A percentile compares a stretch with the other conserved stretches of the same genome.
These are phyloP conservation scores for Rhodomyrtus tomentosa DNA, from an alignment of 345 rosid genomes.

Conservation along the genomic window DNA sequence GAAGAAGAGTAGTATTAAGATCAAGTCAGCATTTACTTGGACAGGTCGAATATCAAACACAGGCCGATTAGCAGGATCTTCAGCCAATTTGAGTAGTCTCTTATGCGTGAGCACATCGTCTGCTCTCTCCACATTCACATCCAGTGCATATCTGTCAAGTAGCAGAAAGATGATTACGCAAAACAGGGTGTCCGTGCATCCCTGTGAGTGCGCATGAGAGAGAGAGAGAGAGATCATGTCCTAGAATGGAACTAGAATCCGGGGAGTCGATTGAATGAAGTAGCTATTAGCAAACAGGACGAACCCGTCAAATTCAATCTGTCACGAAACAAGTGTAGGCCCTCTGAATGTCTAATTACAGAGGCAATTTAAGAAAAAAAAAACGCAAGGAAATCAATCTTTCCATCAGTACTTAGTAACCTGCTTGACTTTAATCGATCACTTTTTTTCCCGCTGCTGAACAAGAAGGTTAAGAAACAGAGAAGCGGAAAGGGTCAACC, in stretches of 20 bases:
- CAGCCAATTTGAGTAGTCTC: constrained; percentile 64
- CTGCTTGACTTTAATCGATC: neutral
- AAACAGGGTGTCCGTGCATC: neutral
- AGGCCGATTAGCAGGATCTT: constrained; percentile 63
- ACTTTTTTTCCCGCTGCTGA: neutral
- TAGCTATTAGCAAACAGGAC: neutral
- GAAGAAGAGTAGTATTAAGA: neutral
- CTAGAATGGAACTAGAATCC: neutral
- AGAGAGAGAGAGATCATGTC: neutral
- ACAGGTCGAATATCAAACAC: constrained; percentile 85
- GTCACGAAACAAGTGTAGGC: neutral
- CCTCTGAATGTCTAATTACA: neutral
- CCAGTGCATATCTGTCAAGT: constrained; percentile 59
- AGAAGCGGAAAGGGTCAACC: neutral
- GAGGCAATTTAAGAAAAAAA: neutral
- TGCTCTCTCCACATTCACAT: constrained; percentile 97
- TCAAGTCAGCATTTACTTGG: constrained; percentile 34
- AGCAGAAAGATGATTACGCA: neutral
- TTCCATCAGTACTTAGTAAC: neutral
- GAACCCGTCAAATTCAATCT: neutral
- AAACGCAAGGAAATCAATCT: neutral
- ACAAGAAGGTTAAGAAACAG: neutral
- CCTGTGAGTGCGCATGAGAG: neutral
- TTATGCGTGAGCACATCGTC: constrained; percentile 85
- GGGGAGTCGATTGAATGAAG: neutral